Evolutionary conservation across 345 rosid species (phyloP).

Genomic region (Gossypium bickii): DNA sequence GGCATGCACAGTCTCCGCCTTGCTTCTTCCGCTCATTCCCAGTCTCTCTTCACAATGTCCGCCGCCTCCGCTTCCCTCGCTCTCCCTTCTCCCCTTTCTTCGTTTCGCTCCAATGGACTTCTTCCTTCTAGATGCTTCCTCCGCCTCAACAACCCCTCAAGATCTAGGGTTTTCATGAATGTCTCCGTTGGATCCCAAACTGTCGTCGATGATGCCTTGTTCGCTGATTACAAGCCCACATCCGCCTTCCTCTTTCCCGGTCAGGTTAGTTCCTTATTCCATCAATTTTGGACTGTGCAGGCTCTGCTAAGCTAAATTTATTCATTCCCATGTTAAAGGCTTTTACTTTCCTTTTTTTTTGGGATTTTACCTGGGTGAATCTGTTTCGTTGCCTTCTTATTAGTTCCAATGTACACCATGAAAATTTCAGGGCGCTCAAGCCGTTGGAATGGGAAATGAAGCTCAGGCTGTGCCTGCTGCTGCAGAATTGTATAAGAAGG

Average conservation of each 20-base stretch:
- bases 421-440: slow-evolving; percentile 82
- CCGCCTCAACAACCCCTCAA: slow-evolving; percentile 25
- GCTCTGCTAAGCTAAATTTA: neutral
- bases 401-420: neutral
- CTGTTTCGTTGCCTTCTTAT: neutral
- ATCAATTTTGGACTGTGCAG: neutral
- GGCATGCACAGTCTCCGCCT: slow-evolving; percentile 27
- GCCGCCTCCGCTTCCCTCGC: slow-evolving; percentile 39
- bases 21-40: neutral
- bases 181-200: slow-evolving; percentile 58
- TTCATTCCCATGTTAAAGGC: neutral
- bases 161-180: slow-evolving; percentile 69
- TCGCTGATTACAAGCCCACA: slow-evolving; percentile 72
- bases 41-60: slow-evolving; percentile 27
- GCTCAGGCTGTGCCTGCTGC: slow-evolving; percentile 75
- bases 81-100: slow-evolving; percentile 40
- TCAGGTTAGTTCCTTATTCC: slow-evolving; percentile 47
- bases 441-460: slow-evolving; percentile 95
- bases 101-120: slow-evolving; percentile 21
- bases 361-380: neutral
- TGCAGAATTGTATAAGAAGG: slow-evolving; percentile 68
- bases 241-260: slow-evolving; percentile 90
- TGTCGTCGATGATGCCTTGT: slow-evolving; percentile 51
- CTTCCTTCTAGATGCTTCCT: slow-evolving; percentile 27
- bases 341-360: neutral